These are phyloP conservation scores for Solanum microdontum DNA, from an alignment of 257 asterid species.

Conservation along the genomic window DNA sequence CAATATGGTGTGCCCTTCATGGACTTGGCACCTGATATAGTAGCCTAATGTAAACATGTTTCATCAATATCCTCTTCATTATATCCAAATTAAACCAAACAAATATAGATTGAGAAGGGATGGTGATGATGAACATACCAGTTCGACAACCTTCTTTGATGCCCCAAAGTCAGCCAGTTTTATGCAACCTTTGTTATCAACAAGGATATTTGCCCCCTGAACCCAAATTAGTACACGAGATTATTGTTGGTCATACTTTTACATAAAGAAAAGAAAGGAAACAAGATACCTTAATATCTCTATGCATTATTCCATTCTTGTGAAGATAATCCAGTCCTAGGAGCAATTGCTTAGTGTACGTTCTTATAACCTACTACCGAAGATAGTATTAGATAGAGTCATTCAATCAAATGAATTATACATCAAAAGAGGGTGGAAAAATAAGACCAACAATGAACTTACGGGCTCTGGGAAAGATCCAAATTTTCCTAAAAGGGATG, in stretches of 20 bases:
- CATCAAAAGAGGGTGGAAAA: background rate
- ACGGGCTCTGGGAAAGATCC: conserved; percentile 98
- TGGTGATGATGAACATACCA: conserved; percentile 34
- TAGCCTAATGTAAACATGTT: conserved; percentile 48
- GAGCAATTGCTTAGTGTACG: conserved; percentile 86
- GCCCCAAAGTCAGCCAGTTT: conserved; percentile 99
- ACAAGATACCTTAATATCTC: conserved; percentile 80
- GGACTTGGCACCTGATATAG: conserved; percentile 93
- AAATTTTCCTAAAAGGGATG: conserved; percentile 92
- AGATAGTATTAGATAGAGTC: conserved; percentile 1
- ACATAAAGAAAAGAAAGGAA: background rate
- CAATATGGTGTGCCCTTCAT: conserved; percentile 99
- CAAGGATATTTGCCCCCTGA: conserved; percentile 98
- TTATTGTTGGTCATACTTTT: background rate
- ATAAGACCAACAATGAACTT: conserved; percentile 22
- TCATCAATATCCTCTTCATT: background rate
- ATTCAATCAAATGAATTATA: background rate
- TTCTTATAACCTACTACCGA: conserved; percentile 71
- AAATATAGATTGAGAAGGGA: background rate
- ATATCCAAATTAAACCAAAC: background rate
- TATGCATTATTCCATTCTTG: conserved; percentile 88
- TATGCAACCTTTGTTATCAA: conserved; percentile 94
- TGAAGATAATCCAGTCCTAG: conserved; percentile 93
- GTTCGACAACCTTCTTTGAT: conserved; percentile 98
- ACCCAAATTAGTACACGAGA: background rate